Conservation (phyloP, 2,329 filamentous ascomycete genomes). For the Ceratocystis lukuohia region DNA sequence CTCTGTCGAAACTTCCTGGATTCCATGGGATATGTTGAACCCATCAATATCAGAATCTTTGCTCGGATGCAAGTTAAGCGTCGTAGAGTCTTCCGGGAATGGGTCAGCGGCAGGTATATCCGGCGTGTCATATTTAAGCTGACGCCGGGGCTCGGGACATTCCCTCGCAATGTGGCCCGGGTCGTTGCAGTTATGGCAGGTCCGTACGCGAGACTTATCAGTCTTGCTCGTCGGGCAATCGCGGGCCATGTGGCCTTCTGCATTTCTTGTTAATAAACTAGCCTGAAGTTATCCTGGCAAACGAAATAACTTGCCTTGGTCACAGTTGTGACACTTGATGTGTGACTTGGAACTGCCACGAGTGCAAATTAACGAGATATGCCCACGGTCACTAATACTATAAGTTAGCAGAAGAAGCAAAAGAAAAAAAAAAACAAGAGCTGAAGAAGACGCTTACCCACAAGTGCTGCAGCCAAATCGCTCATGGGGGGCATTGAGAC, state of each 20-base stretch:
- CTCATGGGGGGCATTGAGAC: background rate
- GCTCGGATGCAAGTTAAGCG: background rate
- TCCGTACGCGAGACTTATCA: constrained; percentile 31
- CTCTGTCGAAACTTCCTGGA: background rate
- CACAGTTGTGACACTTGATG: background rate
- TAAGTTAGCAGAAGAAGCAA: background rate
- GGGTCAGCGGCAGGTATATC: background rate
- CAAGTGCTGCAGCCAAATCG: background rate
- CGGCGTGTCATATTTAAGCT: background rate
- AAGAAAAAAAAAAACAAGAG: background rate
- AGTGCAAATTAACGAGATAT: background rate
- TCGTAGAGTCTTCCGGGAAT: background rate
- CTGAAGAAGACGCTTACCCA: background rate
- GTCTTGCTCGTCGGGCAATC: background rate
- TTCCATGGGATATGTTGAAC: background rate
- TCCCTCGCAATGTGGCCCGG: constrained; percentile 55
- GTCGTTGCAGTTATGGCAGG: constrained; percentile 52
- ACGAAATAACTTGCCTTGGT: background rate
- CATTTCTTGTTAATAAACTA: background rate
- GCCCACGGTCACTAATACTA: background rate
- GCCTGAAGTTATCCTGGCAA: background rate
- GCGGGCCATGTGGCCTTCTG: background rate
- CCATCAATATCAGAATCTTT: background rate
- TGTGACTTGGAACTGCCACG: background rate
- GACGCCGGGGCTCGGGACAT: constrained; percentile 32